These are phyloP conservation scores for Neoarthrinium moseri DNA, from an alignment of 2,329 filamentous ascomycete genomes.

Conservation along the genomic window DNA sequence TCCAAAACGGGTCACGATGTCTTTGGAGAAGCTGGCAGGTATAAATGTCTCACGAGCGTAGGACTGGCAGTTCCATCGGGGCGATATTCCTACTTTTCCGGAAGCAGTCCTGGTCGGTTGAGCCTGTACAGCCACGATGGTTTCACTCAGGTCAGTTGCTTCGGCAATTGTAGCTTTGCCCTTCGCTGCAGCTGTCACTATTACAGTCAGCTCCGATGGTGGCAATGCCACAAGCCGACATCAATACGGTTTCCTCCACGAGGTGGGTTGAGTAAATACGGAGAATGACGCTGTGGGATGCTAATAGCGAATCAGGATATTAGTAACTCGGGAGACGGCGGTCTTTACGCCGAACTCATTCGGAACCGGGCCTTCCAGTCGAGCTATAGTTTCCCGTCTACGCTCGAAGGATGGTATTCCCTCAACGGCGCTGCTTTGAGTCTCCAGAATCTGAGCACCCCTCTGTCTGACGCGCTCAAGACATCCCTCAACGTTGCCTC, in stretches of 20 bases:
- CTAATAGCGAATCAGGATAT: constrained; percentile 46
- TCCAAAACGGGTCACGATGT: no score
- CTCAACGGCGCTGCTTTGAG: constrained; percentile 42
- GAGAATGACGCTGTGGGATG: constrained; percentile 11
- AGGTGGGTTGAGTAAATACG: constrained; percentile 25
- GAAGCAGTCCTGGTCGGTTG: no score
- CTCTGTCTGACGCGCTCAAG: constrained; percentile 51
- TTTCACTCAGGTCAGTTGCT: constrained; percentile 18
- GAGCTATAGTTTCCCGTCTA: constrained; percentile 38
- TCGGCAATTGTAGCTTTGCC: constrained; percentile 19
- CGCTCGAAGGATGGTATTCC: constrained; percentile 44
- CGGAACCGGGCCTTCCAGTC: constrained; percentile 70
- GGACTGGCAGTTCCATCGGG: no score
- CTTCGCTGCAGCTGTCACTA: constrained; percentile 29
- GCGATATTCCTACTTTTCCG: no score
- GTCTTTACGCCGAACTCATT: constrained; percentile 70
- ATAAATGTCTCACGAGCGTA: no score
- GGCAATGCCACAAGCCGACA: constrained; percentile 42
- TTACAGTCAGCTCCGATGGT: constrained; percentile 34
- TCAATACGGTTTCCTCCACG: constrained; percentile 45
- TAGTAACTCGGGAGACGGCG: constrained; percentile 69
- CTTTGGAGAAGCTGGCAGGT: not conserved
- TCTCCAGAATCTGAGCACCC: constrained; percentile 43
- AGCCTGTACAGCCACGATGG: no score
- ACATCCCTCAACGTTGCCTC: constrained; percentile 47